phyloP scores from a whole-genome alignment of 257 asterid genomes.

The Prunella vulgaris region DNA sequence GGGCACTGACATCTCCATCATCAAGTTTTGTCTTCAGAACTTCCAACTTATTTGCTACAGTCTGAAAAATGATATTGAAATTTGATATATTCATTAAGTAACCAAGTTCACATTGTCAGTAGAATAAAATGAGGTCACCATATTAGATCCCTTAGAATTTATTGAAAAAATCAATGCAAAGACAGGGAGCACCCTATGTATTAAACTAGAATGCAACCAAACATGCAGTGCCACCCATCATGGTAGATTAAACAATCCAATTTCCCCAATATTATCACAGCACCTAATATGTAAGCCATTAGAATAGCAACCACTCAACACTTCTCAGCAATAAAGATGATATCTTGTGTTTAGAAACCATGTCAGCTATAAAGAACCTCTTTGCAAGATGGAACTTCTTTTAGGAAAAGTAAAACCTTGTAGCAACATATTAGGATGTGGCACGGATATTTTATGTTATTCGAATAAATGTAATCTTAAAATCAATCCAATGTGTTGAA shows the following conservation, averaged over 20 bases:
- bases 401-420: neutral
- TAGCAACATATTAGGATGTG: neutral
- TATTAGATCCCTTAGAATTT: conserved; percentile 5
- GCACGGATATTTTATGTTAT: neutral
- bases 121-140: neutral
- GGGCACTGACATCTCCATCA: conserved; percentile 58
- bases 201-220: neutral
- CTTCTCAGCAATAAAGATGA: neutral
- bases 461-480: neutral
- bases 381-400: neutral
- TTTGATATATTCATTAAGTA: neutral
- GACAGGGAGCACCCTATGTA: neutral
- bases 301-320: too few relatives aligned
- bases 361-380: neutral
- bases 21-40: conserved; percentile 46
- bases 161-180: conserved; percentile 15
- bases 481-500: conserved; percentile 7
- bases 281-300: neutral
- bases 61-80: conserved; percentile 39
- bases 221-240: neutral
- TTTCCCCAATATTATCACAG: neutral
- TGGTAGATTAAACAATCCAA: neutral
- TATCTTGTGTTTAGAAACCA: neutral
- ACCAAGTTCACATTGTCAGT: neutral
- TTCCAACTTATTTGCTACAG: conserved; percentile 59